These are phyloP conservation scores for Mariannaea elegans DNA, from an alignment of 2,329 filamentous ascomycete genomes.

Conservation along the genomic window DNA sequence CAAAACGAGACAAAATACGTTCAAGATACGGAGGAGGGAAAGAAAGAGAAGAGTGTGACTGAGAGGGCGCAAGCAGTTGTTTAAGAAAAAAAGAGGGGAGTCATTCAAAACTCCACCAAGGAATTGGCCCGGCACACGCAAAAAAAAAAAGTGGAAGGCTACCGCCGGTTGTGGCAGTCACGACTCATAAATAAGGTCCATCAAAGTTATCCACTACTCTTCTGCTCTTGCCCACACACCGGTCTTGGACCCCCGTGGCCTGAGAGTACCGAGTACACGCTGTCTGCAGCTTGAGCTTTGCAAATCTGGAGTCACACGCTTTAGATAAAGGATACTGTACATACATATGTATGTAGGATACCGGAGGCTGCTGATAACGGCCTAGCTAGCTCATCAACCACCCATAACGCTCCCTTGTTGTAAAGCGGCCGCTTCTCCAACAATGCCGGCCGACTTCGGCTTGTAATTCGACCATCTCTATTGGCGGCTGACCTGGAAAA, in stretches of 20 bases:
- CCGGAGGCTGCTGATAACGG: slow-evolving; percentile 21
- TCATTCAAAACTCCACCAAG: slow-evolving; percentile 27
- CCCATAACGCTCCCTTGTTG: background rate
- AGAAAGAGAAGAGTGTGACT: slow-evolving; percentile 21
- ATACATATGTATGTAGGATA: background rate
- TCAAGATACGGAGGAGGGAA: slow-evolving; percentile 10
- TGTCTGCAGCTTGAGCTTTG: slow-evolving; percentile 12
- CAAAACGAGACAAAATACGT: background rate
- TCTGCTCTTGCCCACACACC: slow-evolving; percentile 26
- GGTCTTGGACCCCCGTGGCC: slow-evolving; percentile 12
- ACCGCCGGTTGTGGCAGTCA: slow-evolving; percentile 24
- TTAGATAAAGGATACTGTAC: background rate
- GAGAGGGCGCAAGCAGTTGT: slow-evolving; percentile 20
- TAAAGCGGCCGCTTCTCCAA: slow-evolving; percentile 8
- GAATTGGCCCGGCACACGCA: slow-evolving; percentile 28
- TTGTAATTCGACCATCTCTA: slow-evolving; percentile 33
- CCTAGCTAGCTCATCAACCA: slow-evolving; percentile 10
- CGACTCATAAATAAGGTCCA: slow-evolving; percentile 15
- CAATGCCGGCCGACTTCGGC: slow-evolving; percentile 38
- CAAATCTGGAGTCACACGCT: slow-evolving; percentile 19
- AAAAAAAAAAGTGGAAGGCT: slow-evolving; percentile 36
- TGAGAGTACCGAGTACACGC: slow-evolving; percentile 2
- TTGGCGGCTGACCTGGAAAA: slow-evolving; percentile 30
- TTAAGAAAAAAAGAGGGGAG: slow-evolving; percentile 23
- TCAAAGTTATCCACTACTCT: slow-evolving; percentile 35